Evolutionary conservation across 2,329 filamentous ascomycete species (phyloP), one percentile per base, ranked within the genome.

Genomic region (Chrysosporium queenslandicum): DNA sequence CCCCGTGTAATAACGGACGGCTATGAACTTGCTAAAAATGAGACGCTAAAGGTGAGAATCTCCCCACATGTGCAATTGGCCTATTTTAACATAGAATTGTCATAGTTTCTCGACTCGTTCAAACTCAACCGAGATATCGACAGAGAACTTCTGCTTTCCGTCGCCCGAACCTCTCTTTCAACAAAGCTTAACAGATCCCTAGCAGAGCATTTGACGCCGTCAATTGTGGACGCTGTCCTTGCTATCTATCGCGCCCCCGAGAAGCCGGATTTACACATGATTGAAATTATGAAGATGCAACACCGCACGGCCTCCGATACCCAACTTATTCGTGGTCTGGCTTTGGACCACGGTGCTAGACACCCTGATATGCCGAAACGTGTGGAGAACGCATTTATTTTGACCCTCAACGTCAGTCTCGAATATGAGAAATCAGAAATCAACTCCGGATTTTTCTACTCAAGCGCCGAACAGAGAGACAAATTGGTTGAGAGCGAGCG

Each of bases 281-380:
- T 98, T 60, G 92, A 98, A 73, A 97, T 98, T 64, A 98, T 98
- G 92, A 97, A 94, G 70, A 97, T 98, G 91, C 92, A 98, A 75
- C 92, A 98, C 75, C 86, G 91, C 61, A 89, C 87, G 49, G 90
- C 91, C 54, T 87, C 92, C 29, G 92, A 98, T 70, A 98, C 92
- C 53, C 89, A 95, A 71, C 81, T 98, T 55, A 96, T 98, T 69
- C 83, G 86, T 59, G 92, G 92, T 55, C 77, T 98, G 54, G 92
- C 88, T 8, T 76, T 98, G 56, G 92, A 98, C 65, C 92, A 98
- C 70, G 92, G 92, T 60, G 90, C 92, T 11, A 82, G 92, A 65
- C 92, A 98, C 72, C 92, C 92, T 2, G 92, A 98, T 66, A 98
- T 98, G 92, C 88, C 92, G 7, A 97, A 95, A 77, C 80, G 86